Base-by-base conservation (phyloP, 2,329 filamentous ascomycete species). In the Pseudogymnoascus sp. region DNA sequence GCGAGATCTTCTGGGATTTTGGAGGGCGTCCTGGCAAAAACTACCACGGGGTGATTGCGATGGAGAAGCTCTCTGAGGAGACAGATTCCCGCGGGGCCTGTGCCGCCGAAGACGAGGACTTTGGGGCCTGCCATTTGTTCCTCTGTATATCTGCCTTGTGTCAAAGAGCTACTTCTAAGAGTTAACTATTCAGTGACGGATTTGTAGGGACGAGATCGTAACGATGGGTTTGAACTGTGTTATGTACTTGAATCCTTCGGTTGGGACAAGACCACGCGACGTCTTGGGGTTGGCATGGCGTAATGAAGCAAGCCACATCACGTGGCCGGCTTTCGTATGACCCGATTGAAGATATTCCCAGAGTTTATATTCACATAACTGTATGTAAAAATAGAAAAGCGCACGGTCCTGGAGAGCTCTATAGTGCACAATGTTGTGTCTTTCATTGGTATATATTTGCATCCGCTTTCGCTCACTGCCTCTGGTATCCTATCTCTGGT, bases 21-120 rank as follows among this genome's bases (percentile, higher is more conserved):
- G 14, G 66, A 70, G 1, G 68, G 68, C 11, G 65, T 68, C 11
- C 69, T 67, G 3, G 66, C 63, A 59, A 70, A 71, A 18, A 70
- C 65, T 5, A 68, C 69, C 1, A 70, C 34, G 1, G 53, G 59
- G 31, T 70, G 65, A 6, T 68, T 68, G 21, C 65, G 66, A 49
- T 68, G 64, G 9, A 71, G 64, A 42, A 68, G 68, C 59, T 68
- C 69, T 40, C 65, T 64, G 9, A 62, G 40, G 62, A 70, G 68
- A 46, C 69, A 63, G 1, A 65, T 40, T n/a, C 69, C 69, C 40
- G 66, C 68, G 28, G 66, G 62, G 9, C 68, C 69, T 1, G 68
- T 66, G 3, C 66, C 67, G 16, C 69, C 67, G 2, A 71, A 53
- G 18, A 71, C 59, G 21, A 70, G 68, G 37, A 71, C 49, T 36